Conservation (phyloP, 495 filamentous ascomycete genomes). For the Chaetomium cochliodes region DNA sequence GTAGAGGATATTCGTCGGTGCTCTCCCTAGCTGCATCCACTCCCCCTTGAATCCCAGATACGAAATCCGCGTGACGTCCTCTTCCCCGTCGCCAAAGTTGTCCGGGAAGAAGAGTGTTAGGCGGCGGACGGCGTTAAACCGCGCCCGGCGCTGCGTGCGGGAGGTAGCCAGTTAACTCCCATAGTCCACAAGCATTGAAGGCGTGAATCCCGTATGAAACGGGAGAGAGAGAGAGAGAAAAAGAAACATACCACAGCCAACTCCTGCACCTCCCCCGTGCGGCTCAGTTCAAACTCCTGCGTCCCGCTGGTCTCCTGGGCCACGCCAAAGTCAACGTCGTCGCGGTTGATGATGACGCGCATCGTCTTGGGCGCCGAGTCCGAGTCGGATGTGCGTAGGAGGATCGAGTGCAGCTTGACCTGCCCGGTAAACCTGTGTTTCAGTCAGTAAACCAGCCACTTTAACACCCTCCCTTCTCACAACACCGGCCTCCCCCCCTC, state of each 20-base stretch:
- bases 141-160: conserved; percentile 55
- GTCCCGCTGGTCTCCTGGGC: conserved; percentile 68
- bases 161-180: not conserved
- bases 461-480: not conserved
- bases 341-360: conserved; percentile 79
- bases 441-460: not conserved
- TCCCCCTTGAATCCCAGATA: conserved; percentile 94
- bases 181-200: not conserved
- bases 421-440: conserved; percentile 79
- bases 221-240: not conserved
- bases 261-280: conserved; percentile 80
- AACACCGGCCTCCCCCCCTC: not conserved
- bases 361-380: conserved; percentile 74
- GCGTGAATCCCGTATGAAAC: too few relatives aligned
- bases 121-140: conserved; percentile 77
- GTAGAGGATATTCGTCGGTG: conserved; percentile 82
- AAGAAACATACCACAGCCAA: conserved; percentile 57
- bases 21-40: conserved; percentile 79
- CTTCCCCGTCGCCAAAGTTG: conserved; percentile 65
- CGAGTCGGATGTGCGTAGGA: conserved; percentile 73
- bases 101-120: conserved; percentile 82
- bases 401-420: conserved; percentile 84
- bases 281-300: conserved; percentile 75
- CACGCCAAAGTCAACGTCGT: conserved; percentile 78
- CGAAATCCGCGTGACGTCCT: conserved; percentile 72